These are phyloP conservation scores for Plectranthus barbatus DNA, from an alignment of 257 asterid genomes.

Conservation along the genomic window DNA sequence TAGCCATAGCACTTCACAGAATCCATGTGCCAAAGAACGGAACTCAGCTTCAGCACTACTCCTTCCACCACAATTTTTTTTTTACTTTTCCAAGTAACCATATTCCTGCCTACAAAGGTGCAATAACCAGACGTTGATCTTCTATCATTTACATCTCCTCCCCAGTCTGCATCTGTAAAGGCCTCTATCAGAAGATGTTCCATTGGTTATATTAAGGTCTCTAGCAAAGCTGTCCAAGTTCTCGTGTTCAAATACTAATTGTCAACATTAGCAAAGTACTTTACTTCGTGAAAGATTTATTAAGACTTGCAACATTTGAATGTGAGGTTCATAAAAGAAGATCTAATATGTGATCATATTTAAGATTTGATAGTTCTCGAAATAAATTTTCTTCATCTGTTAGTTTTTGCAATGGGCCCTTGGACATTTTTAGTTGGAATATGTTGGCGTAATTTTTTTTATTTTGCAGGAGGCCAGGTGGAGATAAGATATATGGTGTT, in stretches of 20 bases:
- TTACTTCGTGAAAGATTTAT: neutral
- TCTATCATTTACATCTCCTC: too few relatives aligned
- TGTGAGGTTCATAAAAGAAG: neutral
- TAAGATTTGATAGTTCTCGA: neutral
- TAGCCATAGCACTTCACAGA: too few relatives aligned
- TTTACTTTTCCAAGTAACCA: too few relatives aligned
- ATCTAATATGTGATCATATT: neutral
- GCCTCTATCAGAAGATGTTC: too few relatives aligned
- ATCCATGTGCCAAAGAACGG: too few relatives aligned
- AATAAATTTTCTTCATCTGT: neutral
- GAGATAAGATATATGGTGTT: slow-evolving; percentile 81
- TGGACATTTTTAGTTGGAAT: neutral
- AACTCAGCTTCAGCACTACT: too few relatives aligned
- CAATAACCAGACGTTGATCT: too few relatives aligned
- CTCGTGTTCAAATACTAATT: neutral
- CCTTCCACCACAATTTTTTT: too few relatives aligned
- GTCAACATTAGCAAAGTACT: neutral
- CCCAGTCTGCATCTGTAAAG: too few relatives aligned
- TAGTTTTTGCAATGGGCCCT: neutral
- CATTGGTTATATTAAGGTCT: neutral
- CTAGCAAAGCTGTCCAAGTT: neutral
- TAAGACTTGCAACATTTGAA: neutral
- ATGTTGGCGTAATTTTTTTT: neutral
- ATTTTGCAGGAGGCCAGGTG: slow-evolving; percentile 85
- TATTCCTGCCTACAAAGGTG: too few relatives aligned